Conservation (phyloP, 108 stramenopile genomes). For the Discostella pseudostelligera region DNA sequence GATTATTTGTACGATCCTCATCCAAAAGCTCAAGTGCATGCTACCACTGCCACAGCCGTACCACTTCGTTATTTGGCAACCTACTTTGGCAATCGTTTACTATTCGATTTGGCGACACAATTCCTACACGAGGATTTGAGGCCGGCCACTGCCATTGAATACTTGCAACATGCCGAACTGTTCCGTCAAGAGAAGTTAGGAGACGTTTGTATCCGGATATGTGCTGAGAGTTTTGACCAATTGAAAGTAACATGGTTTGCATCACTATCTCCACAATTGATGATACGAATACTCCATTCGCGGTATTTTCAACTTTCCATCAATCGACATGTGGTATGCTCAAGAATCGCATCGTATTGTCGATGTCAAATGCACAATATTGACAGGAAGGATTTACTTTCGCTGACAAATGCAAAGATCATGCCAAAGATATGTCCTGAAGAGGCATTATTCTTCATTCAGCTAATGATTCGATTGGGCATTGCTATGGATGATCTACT, state of each 20-base stretch:
- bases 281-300: constrained; percentile 36
- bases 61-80: constrained; percentile 34
- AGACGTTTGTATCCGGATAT: constrained; percentile 36
- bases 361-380: constrained; percentile 38
- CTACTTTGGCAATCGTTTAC: constrained; percentile 27
- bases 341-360: constrained; percentile 44
- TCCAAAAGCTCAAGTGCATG: constrained; percentile 22
- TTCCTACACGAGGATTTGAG: constrained; percentile 41
- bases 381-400: constrained; percentile 13
- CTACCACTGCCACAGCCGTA: constrained; percentile 35
- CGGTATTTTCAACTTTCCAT: constrained; percentile 28
- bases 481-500: constrained; percentile 19
- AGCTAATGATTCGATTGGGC: constrained; percentile 28
- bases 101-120: constrained; percentile 37
- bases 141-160: constrained; percentile 30
- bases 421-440: constrained; percentile 36
- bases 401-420: constrained; percentile 30
- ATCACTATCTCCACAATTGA: constrained; percentile 26
- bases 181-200: constrained; percentile 35
- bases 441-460: constrained; percentile 43
- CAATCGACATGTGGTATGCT: constrained; percentile 22
- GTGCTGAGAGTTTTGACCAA: constrained; percentile 42
- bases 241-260: constrained; percentile 33
- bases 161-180: constrained; percentile 33
- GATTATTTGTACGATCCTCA: constrained; percentile 34